Evolutionary conservation across 2,329 filamentous ascomycete genomes (phyloP), one percentile per base, ranked within the genome.

Genomic region (Neophaeococcomyces mojaviensis): DNA sequence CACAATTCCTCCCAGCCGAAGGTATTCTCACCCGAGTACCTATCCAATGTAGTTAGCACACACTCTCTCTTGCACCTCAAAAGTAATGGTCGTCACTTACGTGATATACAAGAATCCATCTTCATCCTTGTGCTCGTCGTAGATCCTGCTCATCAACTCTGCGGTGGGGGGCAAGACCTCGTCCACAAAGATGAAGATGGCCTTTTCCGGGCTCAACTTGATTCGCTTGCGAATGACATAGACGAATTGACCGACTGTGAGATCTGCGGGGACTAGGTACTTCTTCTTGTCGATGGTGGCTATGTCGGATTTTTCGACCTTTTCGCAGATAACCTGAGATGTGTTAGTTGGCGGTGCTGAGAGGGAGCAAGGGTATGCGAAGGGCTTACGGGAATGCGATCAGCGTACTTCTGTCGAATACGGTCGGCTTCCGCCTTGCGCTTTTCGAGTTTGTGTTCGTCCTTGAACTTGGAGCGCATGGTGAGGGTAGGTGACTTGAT

Each of bases 251-350:
- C 92, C 92, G 54, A 98, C 92, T 53, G 92, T 98, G 64, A 98
- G 81, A 66, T 98, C 92, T 59, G 92, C 88, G 12, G 92, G 92
- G 22, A 98, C 92, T 39, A 98, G 80, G 65, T 98, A 98, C 76
- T 98, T 98, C 82, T 98, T 98, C 84, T 98, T 98, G 74, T 98
- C 92, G 78, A 98, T 98, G 58, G 92, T 97, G 50, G 92, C 92
- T 61, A 98, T 98, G 67, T 98, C 92, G 52, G 86, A 94, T 76
- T 96, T 97, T 74, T 98, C 92, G 59, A 97, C 90, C 77, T 97
- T 97, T 72, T 97, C 92, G 77, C 92, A 98, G 68, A 98, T 98
- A 55, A 98, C 90, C 89, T 95, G 60, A 19, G 28, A 31, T 28
- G 44, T 28, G 49, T 51, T 46, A 53, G 48, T 33, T 37, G 24